phyloP scores from a whole-genome alignment of 2,329 filamentous ascomycete genomes.

The Aspergillus aculeatus region DNA sequence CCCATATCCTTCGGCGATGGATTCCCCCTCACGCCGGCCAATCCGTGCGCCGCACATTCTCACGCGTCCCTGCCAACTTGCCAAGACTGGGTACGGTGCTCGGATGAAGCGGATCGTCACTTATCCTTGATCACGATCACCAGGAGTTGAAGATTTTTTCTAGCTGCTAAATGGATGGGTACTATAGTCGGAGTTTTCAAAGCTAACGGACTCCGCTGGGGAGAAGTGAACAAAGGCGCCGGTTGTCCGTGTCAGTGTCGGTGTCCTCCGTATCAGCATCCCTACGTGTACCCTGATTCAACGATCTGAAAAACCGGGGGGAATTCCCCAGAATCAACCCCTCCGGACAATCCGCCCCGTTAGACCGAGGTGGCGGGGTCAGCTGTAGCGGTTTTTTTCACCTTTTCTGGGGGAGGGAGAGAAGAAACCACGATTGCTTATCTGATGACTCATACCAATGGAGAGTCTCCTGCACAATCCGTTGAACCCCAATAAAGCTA shows the following conservation, averaged over 20 bases:
- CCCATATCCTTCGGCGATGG: slow-evolving; percentile 2
- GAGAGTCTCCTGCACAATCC: background rate
- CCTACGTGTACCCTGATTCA: background rate
- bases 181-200: background rate
- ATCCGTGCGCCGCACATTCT: slow-evolving; percentile 5
- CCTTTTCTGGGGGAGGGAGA: background rate
- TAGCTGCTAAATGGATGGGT: too few relatives aligned
- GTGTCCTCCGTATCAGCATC: background rate
- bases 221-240: background rate
- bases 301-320: background rate
- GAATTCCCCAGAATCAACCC: background rate
- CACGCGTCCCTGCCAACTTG: slow-evolving; percentile 2
- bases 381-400: background rate
- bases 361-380: background rate
- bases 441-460: background rate
- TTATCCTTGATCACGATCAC: background rate
- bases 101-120: background rate
- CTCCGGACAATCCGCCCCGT: background rate
- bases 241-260: background rate
- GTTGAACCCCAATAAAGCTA: background rate
- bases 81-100: background rate
- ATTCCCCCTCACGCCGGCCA: slow-evolving; percentile 5
- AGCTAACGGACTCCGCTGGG: background rate
- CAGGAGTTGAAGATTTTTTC: background rate
- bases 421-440: background rate